Evolutionary conservation across 352 stramenopile genomes (phyloP), one percentile per base, ranked within the genome.

Genomic region (Phytophthora pistaciae): DNA sequence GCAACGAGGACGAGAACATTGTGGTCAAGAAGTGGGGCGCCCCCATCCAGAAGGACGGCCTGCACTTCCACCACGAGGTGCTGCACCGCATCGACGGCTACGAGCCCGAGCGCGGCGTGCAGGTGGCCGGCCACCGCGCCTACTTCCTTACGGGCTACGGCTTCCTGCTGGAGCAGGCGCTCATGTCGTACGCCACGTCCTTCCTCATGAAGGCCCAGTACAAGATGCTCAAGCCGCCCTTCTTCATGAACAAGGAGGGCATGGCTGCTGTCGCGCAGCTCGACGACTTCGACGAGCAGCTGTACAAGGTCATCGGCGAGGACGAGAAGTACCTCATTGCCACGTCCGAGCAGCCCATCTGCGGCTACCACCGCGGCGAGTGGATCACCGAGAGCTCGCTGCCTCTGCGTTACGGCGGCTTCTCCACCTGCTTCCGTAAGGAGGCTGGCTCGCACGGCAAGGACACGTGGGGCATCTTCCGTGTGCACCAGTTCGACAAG

Each of bases 401-500:
- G 65, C 88, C 88, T 54, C 74, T 95, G 13, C 86, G 85, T n/a
- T 96, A 96, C 79, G 96, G 94, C n/a, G 97, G 98, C 40, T 98
- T 99, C 72, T 99, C 96, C 38, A 99, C 97, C n/a, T 99, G 98
- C 75, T 99, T 99, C 88, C 95, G 98, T 56, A 99, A 99, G 83
- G 98, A 99, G 87, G 98, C 98, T 13, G 98, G 98, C 33, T 97
- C 91, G 54, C 97, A 98, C 74, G 98, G 98, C 55, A 99, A 98
- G 84, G 98, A 99, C 83, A 99, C 98, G 74, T 99, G 98, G 90
- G 98, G 98, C 49, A 99, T 99, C 79, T 99, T 99, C 85, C 96
- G 98, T 48, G 98, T 99, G 7, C 98, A 99, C 89, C 98, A 99
- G 87, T 99, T 99, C 79, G 98, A 99, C 82, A 99, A 99, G 89